Conservation (phyloP, 768 basidiomycete species). For the Amanita molliuscula region DNA sequence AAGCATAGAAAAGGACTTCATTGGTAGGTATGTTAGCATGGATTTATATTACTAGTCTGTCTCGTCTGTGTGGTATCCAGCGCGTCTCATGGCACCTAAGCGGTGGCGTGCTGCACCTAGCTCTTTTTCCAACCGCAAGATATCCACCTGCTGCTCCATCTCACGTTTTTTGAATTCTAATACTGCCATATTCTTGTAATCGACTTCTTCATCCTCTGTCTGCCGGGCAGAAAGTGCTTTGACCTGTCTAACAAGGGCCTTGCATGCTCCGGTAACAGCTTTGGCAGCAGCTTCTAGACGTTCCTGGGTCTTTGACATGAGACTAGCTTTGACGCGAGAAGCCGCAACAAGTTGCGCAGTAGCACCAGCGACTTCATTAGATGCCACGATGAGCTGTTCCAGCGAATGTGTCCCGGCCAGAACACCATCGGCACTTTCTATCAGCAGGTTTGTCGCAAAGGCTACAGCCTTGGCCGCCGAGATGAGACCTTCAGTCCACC, state of each 20-base stretch:
- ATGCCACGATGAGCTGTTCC: conserved; percentile 99
- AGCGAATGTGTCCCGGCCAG: conserved; percentile 93
- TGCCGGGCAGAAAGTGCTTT: conserved; percentile 89
- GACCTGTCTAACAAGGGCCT: conserved; percentile 92
- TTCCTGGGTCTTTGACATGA: conserved; percentile 99
- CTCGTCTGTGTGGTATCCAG: conserved; percentile 84
- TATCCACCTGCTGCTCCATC: conserved; percentile 99
- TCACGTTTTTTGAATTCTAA: conserved; percentile 95
- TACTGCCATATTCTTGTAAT: conserved; percentile 87
- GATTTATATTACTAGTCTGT: conserved; percentile 36
- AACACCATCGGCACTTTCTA: conserved; percentile 97
- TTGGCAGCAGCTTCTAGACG: conserved; percentile 93
- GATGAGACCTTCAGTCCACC: conserved; percentile 99
- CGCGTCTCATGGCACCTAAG: conserved; percentile 77
- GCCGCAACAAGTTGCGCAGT: conserved; percentile 98
- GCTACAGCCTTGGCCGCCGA: conserved; percentile 97
- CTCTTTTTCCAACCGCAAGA: conserved; percentile 92
- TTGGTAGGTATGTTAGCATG: not conserved
- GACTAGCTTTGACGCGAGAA: conserved; percentile 93
- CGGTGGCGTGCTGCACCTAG: conserved; percentile 78
- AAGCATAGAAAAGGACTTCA: not conserved
- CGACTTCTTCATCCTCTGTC: conserved; percentile 65
- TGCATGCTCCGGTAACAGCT: conserved; percentile 96
- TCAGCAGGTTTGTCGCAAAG: conserved; percentile 89
- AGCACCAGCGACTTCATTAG: conserved; percentile 94